These are phyloP conservation scores for Nothophaeocryptopus gaeumannii DNA, from an alignment of 2,329 filamentous ascomycete genomes.

Conservation along the genomic window DNA sequence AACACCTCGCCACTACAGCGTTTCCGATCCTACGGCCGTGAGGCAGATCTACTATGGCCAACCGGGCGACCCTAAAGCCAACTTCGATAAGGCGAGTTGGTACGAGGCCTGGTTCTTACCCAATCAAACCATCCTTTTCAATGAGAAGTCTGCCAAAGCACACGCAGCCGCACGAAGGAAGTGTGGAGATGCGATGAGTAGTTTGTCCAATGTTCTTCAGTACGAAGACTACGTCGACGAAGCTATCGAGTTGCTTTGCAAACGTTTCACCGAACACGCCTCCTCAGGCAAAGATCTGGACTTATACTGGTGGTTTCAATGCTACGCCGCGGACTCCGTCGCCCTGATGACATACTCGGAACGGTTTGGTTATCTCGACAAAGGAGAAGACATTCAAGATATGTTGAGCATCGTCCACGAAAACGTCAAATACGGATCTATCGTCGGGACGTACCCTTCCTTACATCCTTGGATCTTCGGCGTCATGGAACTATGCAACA, in stretches of 20 bases:
- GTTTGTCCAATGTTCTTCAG: slow-evolving; percentile 15
- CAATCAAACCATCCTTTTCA: slow-evolving; percentile 1
- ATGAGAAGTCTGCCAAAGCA: not conserved
- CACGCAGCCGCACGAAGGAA: slow-evolving; percentile 7
- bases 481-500: slow-evolving; percentile 35
- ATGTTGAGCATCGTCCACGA: slow-evolving; percentile 1
- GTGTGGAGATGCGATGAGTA: slow-evolving; percentile 8
- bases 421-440: not conserved
- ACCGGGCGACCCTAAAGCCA: slow-evolving; percentile 1
- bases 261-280: slow-evolving; percentile 7
- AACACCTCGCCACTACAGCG: slow-evolving; percentile 34
- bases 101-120: slow-evolving; percentile 9
- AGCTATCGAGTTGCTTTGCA: not conserved
- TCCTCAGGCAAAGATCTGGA: slow-evolving; percentile 3
- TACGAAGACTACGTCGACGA: slow-evolving; percentile 18
- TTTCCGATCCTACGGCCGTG: slow-evolving; percentile 20
- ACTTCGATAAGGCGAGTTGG: slow-evolving; percentile 20
- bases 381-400: slow-evolving; percentile 33
- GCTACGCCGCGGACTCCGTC: slow-evolving; percentile 44
- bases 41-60: slow-evolving; percentile 12
- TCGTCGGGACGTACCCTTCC: not conserved
- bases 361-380: slow-evolving; percentile 39
- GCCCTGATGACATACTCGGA: slow-evolving; percentile 35
- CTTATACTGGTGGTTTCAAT: slow-evolving; percentile 20
- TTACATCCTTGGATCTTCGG: not conserved